A percentile compares a stretch with the other conserved stretches of the same genome.
Evolutionary conservation across 2,329 filamentous ascomycete genomes (phyloP).

Genomic region (Didymella segeticola): DNA sequence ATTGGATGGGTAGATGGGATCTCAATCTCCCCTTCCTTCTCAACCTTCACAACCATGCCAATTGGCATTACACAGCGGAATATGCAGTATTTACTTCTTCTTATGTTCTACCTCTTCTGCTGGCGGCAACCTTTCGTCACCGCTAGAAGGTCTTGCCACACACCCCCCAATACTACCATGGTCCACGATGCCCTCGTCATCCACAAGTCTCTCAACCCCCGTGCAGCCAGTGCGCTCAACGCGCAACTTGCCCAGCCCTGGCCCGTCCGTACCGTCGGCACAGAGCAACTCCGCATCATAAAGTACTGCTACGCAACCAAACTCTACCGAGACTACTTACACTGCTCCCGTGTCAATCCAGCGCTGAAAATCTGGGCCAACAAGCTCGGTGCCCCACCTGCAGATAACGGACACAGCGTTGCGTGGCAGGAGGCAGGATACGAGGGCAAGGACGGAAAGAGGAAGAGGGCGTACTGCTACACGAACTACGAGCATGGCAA

Average conservation of each 20-base stretch:
- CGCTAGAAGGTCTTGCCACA: background rate
- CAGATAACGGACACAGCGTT: background rate
- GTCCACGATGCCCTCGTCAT: background rate
- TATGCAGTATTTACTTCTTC: too few species aligned
- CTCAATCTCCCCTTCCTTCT: background rate
- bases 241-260: background rate
- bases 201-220: background rate
- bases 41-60: background rate
- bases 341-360: background rate
- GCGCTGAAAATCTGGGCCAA: background rate
- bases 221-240: background rate
- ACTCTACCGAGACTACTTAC: background rate
- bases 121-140: background rate
- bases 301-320: constrained; percentile 1
- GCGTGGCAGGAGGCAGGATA: constrained; percentile 1
- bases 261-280: background rate
- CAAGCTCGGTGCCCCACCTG: background rate
- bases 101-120: background rate
- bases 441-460: background rate
- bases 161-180: background rate
- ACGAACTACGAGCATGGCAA: background rate
- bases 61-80: too few species aligned
- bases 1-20: too few species aligned
- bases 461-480: constrained; percentile 1
- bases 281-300: background rate